A percentile compares a stretch with the other conserved stretches of the same genome.
These are phyloP conservation scores for Psilocybe azurescens DNA, from an alignment of 768 basidiomycete species.

Conservation along the genomic window DNA sequence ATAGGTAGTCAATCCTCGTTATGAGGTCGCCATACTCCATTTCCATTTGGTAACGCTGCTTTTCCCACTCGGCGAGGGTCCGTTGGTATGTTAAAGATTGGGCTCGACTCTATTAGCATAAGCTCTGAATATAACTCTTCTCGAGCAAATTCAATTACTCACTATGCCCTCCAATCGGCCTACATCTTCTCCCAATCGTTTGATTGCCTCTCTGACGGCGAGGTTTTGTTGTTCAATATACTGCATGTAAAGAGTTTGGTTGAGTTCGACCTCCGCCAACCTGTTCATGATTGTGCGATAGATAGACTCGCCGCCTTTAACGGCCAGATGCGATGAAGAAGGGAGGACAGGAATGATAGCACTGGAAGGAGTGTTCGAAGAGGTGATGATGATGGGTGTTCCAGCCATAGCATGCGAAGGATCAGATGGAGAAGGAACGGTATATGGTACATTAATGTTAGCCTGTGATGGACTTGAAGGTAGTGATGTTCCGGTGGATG, in stretches of 20 bases:
- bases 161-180: slow-evolving; percentile 79
- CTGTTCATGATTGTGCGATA: slow-evolving; percentile 97
- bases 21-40: slow-evolving; percentile 72
- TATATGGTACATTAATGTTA: background rate
- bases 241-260: slow-evolving; percentile 80
- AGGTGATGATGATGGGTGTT: slow-evolving; percentile 7
- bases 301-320: slow-evolving; percentile 81
- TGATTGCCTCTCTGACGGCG: slow-evolving; percentile 75
- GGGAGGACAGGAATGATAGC: slow-evolving; percentile 18
- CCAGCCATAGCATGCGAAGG: background rate
- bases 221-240: slow-evolving; percentile 92
- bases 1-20: slow-evolving; percentile 73
- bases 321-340: slow-evolving; percentile 16
- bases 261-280: slow-evolving; percentile 81
- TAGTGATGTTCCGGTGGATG: background rate
- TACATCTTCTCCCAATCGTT: slow-evolving; percentile 77
- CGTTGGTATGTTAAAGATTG: slow-evolving; percentile 73
- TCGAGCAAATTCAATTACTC: slow-evolving; percentile 32
- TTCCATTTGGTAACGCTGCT: slow-evolving; percentile 68
- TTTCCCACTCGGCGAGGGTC: slow-evolving; percentile 70
- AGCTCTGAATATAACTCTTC: background rate
- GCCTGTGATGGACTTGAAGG: background rate
- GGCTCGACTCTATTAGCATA: slow-evolving; percentile 57
- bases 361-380: slow-evolving; percentile 16
- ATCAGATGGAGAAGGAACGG: background rate